Conservation (phyloP, 2,329 filamentous ascomycete species). For the Alternaria rosae region DNA sequence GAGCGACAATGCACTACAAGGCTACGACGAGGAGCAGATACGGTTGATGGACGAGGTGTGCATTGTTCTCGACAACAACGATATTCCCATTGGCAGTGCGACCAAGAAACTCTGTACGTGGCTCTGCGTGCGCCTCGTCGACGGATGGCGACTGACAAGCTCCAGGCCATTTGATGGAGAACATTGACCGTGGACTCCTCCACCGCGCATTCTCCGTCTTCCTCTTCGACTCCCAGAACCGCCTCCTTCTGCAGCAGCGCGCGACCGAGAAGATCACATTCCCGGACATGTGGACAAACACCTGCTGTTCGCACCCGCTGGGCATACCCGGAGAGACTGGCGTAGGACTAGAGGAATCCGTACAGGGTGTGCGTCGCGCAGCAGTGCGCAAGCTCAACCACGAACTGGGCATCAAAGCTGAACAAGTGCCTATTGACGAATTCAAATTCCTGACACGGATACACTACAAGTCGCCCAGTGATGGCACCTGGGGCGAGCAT, state of each 20-base stretch:
- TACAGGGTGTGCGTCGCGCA: conserved; percentile 87
- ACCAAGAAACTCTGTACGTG: conserved; percentile 95
- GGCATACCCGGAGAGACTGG: conserved; percentile 92
- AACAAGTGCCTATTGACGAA: conserved; percentile 88
- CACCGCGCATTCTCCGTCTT: conserved; percentile 98
- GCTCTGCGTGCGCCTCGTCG: background rate
- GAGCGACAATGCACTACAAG: conserved; percentile 75
- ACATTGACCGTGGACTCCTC: conserved; percentile 93
- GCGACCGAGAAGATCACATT: conserved; percentile 98
- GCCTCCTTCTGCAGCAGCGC: conserved; percentile 92
- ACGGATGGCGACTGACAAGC: conserved; percentile 18
- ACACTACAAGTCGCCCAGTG: conserved; percentile 96
- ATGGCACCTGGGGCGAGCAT: conserved; percentile 98
- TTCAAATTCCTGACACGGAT: conserved; percentile 96
- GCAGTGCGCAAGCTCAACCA: conserved; percentile 94
- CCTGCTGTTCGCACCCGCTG: conserved; percentile 97
- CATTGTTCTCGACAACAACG: conserved; percentile 93
- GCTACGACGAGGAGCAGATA: conserved; percentile 97
- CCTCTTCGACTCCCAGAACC: conserved; percentile 93
- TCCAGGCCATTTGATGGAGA: conserved; percentile 95
- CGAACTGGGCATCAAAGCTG: conserved; percentile 88
- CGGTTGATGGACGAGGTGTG: conserved; percentile 98
- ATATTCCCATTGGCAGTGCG: conserved; percentile 90
- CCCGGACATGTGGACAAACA: conserved; percentile 99
- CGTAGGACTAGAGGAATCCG: conserved; percentile 76